Evolutionary conservation across 495 filamentous ascomycete species (phyloP), one percentile per base, ranked within the genome.

Genomic region (Hamigera avellanea): DNA sequence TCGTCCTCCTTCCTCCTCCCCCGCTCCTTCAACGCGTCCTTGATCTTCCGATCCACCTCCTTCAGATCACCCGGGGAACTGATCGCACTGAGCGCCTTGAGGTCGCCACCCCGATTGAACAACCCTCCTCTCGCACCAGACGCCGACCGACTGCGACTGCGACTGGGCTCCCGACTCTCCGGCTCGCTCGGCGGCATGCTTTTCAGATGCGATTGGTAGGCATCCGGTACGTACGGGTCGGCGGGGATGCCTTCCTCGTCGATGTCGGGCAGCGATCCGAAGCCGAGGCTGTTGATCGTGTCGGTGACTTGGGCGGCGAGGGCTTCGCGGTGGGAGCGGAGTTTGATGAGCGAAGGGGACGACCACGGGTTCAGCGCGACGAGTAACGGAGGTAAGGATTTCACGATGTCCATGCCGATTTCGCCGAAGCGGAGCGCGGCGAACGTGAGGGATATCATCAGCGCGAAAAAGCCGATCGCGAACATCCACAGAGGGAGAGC

Each of bases 381-480:
- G 12, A 87, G 57, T 10, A 95, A 76, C 2, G 87, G 87, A 0
- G 81, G 70, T 7, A 95, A 73, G 2, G 86, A 93, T 56, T 94
- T 95, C 61, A 83, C 49, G 25, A 95, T 91, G 52, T 95, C 87
- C 87, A 94, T 93, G 17, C 85, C 87, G 25, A 85, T 78, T 56
- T 95, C 87, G 18, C 87, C 87, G 45, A 93, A 88, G 13, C 87
- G 80, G 19, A 95, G 75, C 7, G 87, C 84, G 2, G 83, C 84
- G 48, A 87, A 93, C 10, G 85, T 91, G 55, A 93, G 80, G 15
- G 74, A 64, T 0, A 83, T 80, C 67, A 89, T 93, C 45, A 88
- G 64, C 16, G 81, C 60, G 59, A 78, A 78, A 15, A 78, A 78
- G 19, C 68, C 65, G 1, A 82, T 45, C 25, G 80, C 69, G 18